phyloP scores from a whole-genome alignment of 139 green algal species.

The Diplosphaera chodatii region DNA sequence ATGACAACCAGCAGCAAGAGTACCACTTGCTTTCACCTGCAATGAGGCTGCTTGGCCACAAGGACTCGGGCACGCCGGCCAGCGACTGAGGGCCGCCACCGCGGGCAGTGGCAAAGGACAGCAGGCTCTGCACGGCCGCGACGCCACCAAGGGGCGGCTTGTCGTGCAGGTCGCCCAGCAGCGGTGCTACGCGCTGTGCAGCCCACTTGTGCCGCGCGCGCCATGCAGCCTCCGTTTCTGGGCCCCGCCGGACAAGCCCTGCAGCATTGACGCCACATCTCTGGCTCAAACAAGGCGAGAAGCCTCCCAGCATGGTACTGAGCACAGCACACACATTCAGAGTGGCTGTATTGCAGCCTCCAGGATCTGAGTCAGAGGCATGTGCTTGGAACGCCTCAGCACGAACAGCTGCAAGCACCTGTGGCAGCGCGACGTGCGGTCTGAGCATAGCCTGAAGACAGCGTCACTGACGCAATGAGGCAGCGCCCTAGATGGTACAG shows the following conservation, averaged over 20 bases:
- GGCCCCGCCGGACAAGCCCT: not conserved
- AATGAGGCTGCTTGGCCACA: not conserved
- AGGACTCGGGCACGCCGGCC: not conserved
- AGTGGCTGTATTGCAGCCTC: no score
- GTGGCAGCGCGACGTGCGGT: conserved; percentile 10
- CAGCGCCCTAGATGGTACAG: conserved; percentile 6
- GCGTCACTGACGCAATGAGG: conserved; percentile 4
- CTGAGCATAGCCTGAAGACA: conserved; percentile 16
- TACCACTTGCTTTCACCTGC: no score
- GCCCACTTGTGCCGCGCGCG: conserved; percentile 36
- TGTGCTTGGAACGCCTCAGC: no score
- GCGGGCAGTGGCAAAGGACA: conserved; percentile 6
- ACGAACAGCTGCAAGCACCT: no score
- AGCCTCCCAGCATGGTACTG: no score
- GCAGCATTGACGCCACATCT: not conserved
- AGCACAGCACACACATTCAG: no score
- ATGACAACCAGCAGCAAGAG: no score
- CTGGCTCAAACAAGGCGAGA: no score
- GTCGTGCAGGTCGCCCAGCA: conserved; percentile 21
- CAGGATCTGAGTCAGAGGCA: no score
- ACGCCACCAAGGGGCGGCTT: conserved; percentile 36
- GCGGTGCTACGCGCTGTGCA: conserved; percentile 19
- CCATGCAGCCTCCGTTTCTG: conserved; percentile 22
- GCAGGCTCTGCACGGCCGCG: not conserved
- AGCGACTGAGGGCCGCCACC: not conserved